phyloP scores from a whole-genome alignment of 2,329 filamentous ascomycete species.

The Xylariales sp. region DNA sequence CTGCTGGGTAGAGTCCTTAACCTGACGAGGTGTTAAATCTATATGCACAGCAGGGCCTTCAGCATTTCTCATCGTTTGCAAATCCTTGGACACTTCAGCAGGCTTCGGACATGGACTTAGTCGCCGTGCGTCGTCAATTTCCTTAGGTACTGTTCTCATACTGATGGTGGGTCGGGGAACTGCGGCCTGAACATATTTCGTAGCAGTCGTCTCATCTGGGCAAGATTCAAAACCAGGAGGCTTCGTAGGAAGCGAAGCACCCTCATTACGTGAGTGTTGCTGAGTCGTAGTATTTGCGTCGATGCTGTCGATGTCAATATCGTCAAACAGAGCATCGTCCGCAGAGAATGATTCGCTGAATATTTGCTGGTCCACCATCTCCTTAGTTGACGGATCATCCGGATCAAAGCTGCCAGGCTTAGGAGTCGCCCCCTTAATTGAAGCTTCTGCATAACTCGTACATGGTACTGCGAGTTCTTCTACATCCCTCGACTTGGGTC shows the following conservation, averaged over 20 bases:
- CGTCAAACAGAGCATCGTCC: slow-evolving; percentile 9
- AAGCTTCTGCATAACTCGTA: not conserved
- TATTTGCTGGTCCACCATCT: slow-evolving; percentile 3
- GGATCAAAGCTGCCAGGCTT: not conserved
- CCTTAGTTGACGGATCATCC: not conserved
- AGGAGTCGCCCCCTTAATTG: not conserved
- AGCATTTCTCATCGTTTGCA: no score
- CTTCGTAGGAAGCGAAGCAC: not conserved
- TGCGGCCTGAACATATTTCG: no score
- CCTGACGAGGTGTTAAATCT: no score
- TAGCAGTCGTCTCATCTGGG: no score
- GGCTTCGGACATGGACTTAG: no score
- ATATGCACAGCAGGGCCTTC: no score
- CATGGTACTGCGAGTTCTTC: no score
- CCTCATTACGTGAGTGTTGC: not conserved
- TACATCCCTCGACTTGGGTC: not conserved
- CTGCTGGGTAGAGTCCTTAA: no score
- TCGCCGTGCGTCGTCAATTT: no score
- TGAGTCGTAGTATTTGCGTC: not conserved
- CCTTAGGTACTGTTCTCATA: no score
- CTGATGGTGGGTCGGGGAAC: no score
- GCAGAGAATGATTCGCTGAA: slow-evolving; percentile 9
- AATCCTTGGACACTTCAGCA: no score
- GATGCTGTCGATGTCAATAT: slow-evolving; percentile 6
- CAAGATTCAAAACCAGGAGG: not conserved